phyloP scores from a whole-genome alignment of 2,329 filamentous ascomycete genomes.

The Claviceps quebecensis region DNA sequence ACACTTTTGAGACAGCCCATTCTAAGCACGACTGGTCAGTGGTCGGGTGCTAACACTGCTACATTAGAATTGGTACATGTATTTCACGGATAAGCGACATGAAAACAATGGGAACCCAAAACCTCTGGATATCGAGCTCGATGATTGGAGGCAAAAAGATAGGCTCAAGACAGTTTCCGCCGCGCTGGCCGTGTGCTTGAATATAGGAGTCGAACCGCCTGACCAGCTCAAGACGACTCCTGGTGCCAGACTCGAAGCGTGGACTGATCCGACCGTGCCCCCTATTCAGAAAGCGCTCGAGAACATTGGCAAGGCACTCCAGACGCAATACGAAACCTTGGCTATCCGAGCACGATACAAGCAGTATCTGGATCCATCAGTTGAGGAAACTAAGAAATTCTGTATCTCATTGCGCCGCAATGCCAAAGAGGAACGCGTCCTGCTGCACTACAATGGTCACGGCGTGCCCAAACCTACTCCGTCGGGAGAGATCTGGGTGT shows the following conservation, averaged over 20 bases:
- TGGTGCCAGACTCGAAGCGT: slow-evolving; percentile 86
- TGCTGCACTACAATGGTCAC: slow-evolving; percentile 99
- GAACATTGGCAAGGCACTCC: slow-evolving; percentile 89
- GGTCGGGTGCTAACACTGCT: slow-evolving; percentile 2
- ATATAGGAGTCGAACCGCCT: slow-evolving; percentile 93
- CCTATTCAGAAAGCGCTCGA: slow-evolving; percentile 77
- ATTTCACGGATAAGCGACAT: slow-evolving; percentile 95
- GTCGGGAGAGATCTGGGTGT: slow-evolving; percentile 97
- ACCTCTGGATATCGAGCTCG: slow-evolving; percentile 48
- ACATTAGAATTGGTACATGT: slow-evolving; percentile 92
- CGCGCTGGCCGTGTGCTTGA: slow-evolving; percentile 84
- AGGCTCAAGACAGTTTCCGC: slow-evolving; percentile 93
- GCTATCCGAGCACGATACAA: slow-evolving; percentile 95
- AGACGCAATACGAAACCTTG: slow-evolving; percentile 89
- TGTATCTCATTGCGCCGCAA: slow-evolving; percentile 80
- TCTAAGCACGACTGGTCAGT: not conserved
- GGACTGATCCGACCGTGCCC: slow-evolving; percentile 79
- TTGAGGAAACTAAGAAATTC: slow-evolving; percentile 95
- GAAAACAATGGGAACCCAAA: slow-evolving; percentile 86
- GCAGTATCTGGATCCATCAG: slow-evolving; percentile 88
- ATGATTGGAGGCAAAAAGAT: slow-evolving; percentile 97
- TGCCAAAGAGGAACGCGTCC: slow-evolving; percentile 85
- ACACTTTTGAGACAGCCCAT: not conserved
- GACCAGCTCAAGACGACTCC: slow-evolving; percentile 94
- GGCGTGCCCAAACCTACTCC: slow-evolving; percentile 91